Base-by-base conservation (phyloP, 1,284 basidiomycete genomes). In the Austroboletus rostrupii region DNA sequence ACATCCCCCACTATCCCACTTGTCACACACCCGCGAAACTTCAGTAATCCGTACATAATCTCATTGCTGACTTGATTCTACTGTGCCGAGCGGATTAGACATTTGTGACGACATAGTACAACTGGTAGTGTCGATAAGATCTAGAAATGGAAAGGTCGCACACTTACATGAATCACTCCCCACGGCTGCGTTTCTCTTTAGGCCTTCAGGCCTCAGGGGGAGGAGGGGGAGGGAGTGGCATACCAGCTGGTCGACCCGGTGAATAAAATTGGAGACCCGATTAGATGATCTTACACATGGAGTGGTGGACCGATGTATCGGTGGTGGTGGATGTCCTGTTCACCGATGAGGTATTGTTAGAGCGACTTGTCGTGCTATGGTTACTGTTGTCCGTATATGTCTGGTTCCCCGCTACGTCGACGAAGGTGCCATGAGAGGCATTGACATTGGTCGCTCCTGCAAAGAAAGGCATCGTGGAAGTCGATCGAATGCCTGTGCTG, bases 271-370 rank as follows among this genome's bases (percentile, higher is more conserved):
- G 6, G 14, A 13, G 5, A 44, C 35, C 16, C 23, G 6, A 20
- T 8, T 17, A 41, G 5, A 42, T 36, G 28, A 49, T 53, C 53
- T 49, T 49, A 65, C 59, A 53, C 52, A 60, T 61, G 20, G 63
- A 51, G 29, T 62, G 63, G 36, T 64, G 61, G n/a, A 62, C 57
- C 3, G 63, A 62, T 3, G 61, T 58, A 44, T 65, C 61, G 3
- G 57, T 54, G 43, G 41, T 16, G n/a, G 43, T 50, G 23, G 53
- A 57, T 16, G 57, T 58, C 21, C 50, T 54, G 35, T 57, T 53
- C n/a, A 55, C 42, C 9, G 48, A 48, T 17, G 53, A 55, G 14
- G 61, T 51, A 33, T 65, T 62, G 37, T 64, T 57, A 3, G 63
- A 64, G 19, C 53, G 49, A 3, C 13, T 47, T 8, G 43, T 28